Percentiles rank a stretch among this genome's conserved stretches.
Evolutionary conservation across 306 rosid genomes (phyloP).

Genomic region (Medicago ruthenica): DNA sequence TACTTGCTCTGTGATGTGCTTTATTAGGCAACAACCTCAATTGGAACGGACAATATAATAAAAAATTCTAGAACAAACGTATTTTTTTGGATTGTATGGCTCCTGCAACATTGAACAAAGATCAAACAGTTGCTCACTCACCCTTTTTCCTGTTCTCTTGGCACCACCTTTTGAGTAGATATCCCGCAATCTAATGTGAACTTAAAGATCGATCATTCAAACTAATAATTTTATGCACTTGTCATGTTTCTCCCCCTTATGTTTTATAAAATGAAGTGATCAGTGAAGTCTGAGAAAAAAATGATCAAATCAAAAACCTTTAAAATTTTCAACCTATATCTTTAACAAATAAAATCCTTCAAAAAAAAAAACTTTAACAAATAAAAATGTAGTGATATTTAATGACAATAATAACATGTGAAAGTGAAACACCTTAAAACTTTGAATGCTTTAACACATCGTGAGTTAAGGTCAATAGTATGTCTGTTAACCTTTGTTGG

Average conservation of each 20-base stretch:
- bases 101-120: conserved; percentile 8
- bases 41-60: conserved; percentile 9
- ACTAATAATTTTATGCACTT: not conserved
- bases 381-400: too few relatives aligned
- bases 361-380: too few relatives aligned
- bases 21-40: not conserved
- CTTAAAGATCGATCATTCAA: not conserved
- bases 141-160: not conserved
- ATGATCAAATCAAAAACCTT: not conserved
- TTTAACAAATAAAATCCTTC: not conserved
- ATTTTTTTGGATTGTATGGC: not conserved
- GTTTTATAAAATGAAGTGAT: not conserved
- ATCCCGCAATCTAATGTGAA: not conserved
- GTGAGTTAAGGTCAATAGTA: not conserved
- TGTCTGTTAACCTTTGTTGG: not conserved
- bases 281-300: not conserved
- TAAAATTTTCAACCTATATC: not conserved
- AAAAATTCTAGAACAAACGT: not conserved
- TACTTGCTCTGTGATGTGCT: not conserved
- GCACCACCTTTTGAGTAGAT: not conserved
- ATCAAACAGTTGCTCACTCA: not conserved
- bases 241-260: not conserved
- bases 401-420: not conserved
- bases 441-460: not conserved
- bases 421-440: not conserved